Evolutionary conservation across 306 rosid species (phyloP).

Genomic region (Quercus alba): DNA sequence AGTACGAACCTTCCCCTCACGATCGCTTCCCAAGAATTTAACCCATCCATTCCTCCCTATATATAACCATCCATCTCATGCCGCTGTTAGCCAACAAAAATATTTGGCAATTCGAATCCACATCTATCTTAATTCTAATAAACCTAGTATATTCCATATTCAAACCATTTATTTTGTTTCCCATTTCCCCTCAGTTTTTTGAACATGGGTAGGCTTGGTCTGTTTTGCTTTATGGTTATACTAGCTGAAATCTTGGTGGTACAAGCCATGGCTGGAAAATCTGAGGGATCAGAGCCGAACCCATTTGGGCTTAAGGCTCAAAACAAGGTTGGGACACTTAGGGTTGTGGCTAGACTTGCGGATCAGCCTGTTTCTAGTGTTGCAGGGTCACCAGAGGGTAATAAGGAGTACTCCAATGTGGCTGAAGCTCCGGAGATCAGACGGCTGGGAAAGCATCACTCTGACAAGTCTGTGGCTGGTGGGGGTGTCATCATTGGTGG

Average conservation of each 20-base stretch:
- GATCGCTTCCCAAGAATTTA: slow-evolving; percentile 12
- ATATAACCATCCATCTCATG: slow-evolving; percentile 2
- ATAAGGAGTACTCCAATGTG: slow-evolving; percentile 20
- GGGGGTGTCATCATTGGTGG: slow-evolving; percentile 93
- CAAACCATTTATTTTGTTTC: not conserved
- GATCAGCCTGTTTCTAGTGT: slow-evolving; percentile 22
- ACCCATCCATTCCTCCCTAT: slow-evolving; percentile 23
- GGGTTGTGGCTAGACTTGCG: slow-evolving; percentile 10
- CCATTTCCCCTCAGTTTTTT: too few species aligned
- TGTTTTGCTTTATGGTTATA: slow-evolving; percentile 31
- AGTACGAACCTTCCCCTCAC: slow-evolving; percentile 34
- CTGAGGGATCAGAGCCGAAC: slow-evolving; percentile 24
- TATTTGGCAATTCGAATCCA: not conserved
- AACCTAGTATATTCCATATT: not conserved
- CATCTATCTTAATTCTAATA: not conserved
- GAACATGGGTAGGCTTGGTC: slow-evolving; percentile 42
- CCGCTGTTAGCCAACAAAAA: slow-evolving; percentile 7
- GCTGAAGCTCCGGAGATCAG: slow-evolving; percentile 61
- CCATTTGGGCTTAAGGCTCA: slow-evolving; percentile 28
- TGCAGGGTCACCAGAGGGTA: slow-evolving; percentile 21
- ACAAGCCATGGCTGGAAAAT: slow-evolving; percentile 28
- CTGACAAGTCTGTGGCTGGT: slow-evolving; percentile 76
- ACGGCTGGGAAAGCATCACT: slow-evolving; percentile 59
- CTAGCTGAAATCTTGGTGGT: slow-evolving; percentile 39
- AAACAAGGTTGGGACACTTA: slow-evolving; percentile 1